These are phyloP conservation scores for Nicotiana noctiflora DNA, from an alignment of 257 asterid genomes.

Conservation along the genomic window DNA sequence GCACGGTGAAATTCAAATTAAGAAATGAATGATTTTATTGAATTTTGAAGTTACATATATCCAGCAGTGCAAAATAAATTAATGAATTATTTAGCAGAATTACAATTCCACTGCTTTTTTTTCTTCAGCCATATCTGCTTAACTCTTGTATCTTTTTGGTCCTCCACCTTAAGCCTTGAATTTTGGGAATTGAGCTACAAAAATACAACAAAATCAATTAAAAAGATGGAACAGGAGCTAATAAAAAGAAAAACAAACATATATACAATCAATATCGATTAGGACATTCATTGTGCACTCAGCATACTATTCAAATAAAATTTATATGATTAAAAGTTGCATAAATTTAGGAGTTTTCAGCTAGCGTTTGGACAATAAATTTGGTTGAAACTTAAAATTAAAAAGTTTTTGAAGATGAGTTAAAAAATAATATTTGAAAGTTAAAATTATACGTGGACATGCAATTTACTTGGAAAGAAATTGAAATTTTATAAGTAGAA, in stretches of 20 bases:
- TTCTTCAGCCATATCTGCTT: not conserved
- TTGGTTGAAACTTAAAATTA: too few relatives aligned
- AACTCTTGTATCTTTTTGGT: not conserved
- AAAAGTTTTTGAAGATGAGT: too few relatives aligned
- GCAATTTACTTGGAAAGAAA: too few relatives aligned
- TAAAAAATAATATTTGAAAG: too few relatives aligned
- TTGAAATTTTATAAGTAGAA: too few relatives aligned
- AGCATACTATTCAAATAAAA: not conserved
- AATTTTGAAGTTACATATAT: not conserved
- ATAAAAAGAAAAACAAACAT: too few relatives aligned
- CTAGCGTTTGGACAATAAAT: too few relatives aligned
- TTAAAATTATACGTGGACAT: too few relatives aligned
- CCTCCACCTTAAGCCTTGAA: slow-evolving; percentile 6
- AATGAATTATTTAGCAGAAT: not conserved
- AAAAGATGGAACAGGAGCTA: not conserved
- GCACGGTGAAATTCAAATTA: not conserved
- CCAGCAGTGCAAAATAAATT: not conserved
- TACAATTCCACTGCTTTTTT: not conserved
- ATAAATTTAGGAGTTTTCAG: not conserved
- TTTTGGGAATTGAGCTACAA: slow-evolving; percentile 8
- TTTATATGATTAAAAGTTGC: not conserved
- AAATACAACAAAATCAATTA: not conserved
- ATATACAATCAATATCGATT: not conserved
- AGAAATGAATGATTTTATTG: not conserved
- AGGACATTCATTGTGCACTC: not conserved